Evolutionary conservation across 78 protist genomes (phyloP), one percentile per base, ranked within the genome.

Genomic region (Guillardia theta): DNA sequence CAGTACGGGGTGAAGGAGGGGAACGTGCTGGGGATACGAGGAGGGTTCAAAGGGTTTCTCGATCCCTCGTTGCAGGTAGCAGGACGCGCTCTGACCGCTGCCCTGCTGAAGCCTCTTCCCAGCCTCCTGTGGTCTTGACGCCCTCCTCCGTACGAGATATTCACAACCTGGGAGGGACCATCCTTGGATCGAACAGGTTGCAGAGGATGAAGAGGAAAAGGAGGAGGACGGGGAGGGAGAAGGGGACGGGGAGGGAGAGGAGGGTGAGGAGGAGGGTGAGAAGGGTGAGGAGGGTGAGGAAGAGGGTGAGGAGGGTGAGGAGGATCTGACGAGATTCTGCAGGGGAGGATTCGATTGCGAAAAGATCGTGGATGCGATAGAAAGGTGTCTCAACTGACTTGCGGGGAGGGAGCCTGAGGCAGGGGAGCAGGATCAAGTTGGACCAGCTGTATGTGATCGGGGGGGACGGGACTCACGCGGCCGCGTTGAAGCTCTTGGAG

Each of bases 391-490:
- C 18, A 5, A n/a, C n/a, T n/a, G n/a, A n/a, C n/a, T n/a, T n/a
- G n/a, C n/a, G n/a, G n/a, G n/a, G n/a, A n/a, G n/a, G n/a, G n/a
- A n/a, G n/a, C n/a, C n/a, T n/a, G n/a, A n/a, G n/a, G n/a, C n/a
- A n/a, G n/a, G n/a, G n/a, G n/a, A n/a, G n/a, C n/a, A n/a, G n/a
- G 70, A 24, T 58, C 27, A 58, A 58, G 70, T 30, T 95, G 41
- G 62, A 94, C 87, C 15, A 44, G 37, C 92, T 96, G 44, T 96
- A 37, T 92, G 50, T 87, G 15, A 43, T 95, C 64, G 97, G 97
- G 15, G 97, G 97, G 19, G 96, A 95, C 90, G 97, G 97, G 22
- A 95, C 97, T 8, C 97, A 96, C 27, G 1, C 41, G 45, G 97
- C 93, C 0, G 96, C 96, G 12, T 1, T 54, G 19, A 3, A 8